A percentile compares a stretch with the other conserved stretches of the same genome.
Conservation (phyloP, 2,329 filamentous ascomycete genomes). For the Lachnum nothofagi region DNA sequence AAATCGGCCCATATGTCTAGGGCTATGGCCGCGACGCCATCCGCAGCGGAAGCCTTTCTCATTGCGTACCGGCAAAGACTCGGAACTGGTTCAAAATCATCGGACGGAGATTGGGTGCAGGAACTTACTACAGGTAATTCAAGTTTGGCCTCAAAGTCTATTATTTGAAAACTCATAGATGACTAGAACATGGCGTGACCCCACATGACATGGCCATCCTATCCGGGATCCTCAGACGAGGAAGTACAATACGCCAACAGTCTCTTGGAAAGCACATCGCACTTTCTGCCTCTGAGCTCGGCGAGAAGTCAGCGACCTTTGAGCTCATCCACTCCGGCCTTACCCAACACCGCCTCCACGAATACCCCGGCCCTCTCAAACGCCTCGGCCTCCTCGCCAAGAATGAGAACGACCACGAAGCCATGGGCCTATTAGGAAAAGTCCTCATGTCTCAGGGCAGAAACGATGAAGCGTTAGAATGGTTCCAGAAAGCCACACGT, state of each 20-base stretch:
- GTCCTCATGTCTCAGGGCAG: constrained; percentile 18
- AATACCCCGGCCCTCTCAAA: constrained; percentile 14
- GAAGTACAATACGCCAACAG: constrained; percentile 14
- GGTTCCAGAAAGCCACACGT: constrained; percentile 24
- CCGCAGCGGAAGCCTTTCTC: constrained; percentile 23
- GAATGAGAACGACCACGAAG: constrained; percentile 24
- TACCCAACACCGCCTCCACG: constrained; percentile 2
- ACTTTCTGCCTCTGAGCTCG: constrained; percentile 25
- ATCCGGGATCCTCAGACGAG: constrained; percentile 23
- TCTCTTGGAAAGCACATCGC: constrained; percentile 22
- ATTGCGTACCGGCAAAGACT: constrained; percentile 12
- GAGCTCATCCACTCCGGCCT: constrained; percentile 21
- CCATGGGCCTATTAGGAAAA: constrained; percentile 29
- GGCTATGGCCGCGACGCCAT: too few relatives aligned
- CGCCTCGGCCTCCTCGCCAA: constrained; percentile 24
- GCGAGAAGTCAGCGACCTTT: constrained; percentile 27
- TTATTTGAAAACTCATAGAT: background rate
- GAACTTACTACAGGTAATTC: too few relatives aligned
- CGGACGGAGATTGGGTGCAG: constrained; percentile 21
- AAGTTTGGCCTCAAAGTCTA: background rate
- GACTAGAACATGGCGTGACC: constrained; percentile 23
- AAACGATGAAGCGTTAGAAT: constrained; percentile 22
- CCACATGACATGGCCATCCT: constrained; percentile 22
- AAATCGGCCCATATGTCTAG: too few relatives aligned
- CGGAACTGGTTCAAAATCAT: constrained; percentile 1